Evolutionary conservation across 495 filamentous ascomycete species (phyloP).

Genomic region (Penicillium argentinense): DNA sequence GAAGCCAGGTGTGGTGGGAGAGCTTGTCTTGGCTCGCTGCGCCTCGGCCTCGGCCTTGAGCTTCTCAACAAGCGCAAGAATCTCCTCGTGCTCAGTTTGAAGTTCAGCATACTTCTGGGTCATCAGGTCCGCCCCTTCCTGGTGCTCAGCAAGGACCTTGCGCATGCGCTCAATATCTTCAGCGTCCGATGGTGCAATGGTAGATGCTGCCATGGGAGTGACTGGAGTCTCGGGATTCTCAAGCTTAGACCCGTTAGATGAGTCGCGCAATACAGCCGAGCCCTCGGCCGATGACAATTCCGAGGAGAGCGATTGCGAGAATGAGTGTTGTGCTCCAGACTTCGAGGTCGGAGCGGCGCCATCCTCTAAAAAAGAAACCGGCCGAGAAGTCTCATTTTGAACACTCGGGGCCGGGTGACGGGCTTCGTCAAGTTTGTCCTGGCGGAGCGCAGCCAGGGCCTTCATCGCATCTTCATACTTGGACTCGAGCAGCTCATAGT

Average conservation of each 20-base stretch:
- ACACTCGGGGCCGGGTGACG: slow-evolving; percentile 55
- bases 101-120: slow-evolving; percentile 77
- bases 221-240: slow-evolving; percentile 21
- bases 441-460: slow-evolving; percentile 70
- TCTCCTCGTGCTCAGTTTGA: slow-evolving; percentile 76
- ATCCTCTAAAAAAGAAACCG: slow-evolving; percentile 92
- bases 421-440: slow-evolving; percentile 82
- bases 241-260: slow-evolving; percentile 51
- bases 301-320: slow-evolving; percentile 93
- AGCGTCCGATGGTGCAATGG: slow-evolving; percentile 31
- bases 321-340: slow-evolving; percentile 76
- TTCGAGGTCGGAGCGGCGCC: slow-evolving; percentile 67
- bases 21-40: slow-evolving; percentile 67
- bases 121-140: slow-evolving; percentile 67
- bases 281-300: slow-evolving; percentile 93
- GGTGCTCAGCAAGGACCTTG: slow-evolving; percentile 70
- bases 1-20: slow-evolving; percentile 60
- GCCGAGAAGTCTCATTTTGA: slow-evolving; percentile 61
- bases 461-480: slow-evolving; percentile 91
- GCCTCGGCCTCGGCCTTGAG: slow-evolving; percentile 84
- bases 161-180: slow-evolving; percentile 72
- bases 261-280: slow-evolving; percentile 65
- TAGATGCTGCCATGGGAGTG: slow-evolving; percentile 15
- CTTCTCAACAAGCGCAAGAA: slow-evolving; percentile 81
- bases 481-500: slow-evolving; percentile 77